phyloP scores from a whole-genome alignment of 805 yeast species.

The Candida peoriensis region DNA sequence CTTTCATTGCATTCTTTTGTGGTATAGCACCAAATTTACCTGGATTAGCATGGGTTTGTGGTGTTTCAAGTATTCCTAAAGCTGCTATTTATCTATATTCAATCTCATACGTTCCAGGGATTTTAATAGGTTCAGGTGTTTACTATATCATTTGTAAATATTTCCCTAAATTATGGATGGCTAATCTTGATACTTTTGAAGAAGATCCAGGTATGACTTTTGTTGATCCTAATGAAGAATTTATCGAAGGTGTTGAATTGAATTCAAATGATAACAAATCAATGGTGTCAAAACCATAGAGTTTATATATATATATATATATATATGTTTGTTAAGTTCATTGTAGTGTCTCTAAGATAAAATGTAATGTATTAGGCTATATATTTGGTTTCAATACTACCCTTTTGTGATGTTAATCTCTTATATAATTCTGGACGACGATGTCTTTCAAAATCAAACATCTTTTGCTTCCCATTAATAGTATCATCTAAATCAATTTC shows the following conservation, averaged over 20 bases:
- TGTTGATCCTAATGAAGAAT: conserved; percentile 11
- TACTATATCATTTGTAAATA: conserved; percentile 43
- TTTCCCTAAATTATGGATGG: conserved; percentile 34
- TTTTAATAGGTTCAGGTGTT: conserved; percentile 41
- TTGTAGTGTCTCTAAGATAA: too few relatives aligned
- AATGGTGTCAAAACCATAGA: too few relatives aligned
- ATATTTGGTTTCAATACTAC: conserved; percentile 20
- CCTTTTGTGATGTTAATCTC: conserved; percentile 25
- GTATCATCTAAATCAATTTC: conserved; percentile 33
- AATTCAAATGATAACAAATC: neutral
- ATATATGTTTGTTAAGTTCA: too few relatives aligned
- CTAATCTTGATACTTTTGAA: conserved; percentile 16
- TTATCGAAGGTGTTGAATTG: conserved; percentile 11
- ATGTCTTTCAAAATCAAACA: conserved; percentile 34
- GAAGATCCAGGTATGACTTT: conserved; percentile 19
- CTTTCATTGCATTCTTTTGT: conserved; percentile 54
- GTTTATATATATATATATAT: too few relatives aligned
- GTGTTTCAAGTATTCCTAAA: conserved; percentile 55
- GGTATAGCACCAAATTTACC: conserved; percentile 36
- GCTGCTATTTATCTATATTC: conserved; percentile 68
- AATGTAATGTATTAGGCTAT: too few relatives aligned
- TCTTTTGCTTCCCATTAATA: conserved; percentile 30
- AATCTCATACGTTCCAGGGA: conserved; percentile 51
- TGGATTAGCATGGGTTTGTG: conserved; percentile 46
- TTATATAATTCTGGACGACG: conserved; percentile 32